phyloP scores from a whole-genome alignment of 2,329 filamentous ascomycete species.

The Penicillium sp. region DNA sequence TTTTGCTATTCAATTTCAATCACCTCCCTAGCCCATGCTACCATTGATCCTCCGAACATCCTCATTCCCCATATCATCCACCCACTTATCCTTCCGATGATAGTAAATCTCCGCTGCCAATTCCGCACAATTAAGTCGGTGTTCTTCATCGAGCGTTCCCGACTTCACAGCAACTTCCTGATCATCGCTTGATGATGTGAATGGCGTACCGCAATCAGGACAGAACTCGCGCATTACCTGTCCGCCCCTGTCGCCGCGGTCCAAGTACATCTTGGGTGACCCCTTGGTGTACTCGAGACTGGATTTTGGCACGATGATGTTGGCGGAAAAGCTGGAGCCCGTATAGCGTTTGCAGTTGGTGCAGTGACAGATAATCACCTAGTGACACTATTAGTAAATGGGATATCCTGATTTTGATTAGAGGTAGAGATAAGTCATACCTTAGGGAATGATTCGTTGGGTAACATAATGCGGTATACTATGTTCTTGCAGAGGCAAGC shows the following conservation, averaged over 20 bases:
- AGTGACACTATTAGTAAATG: not conserved
- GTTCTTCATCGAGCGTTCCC: not conserved
- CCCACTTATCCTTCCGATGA: not conserved
- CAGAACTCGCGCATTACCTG: not conserved
- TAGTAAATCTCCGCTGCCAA: not conserved
- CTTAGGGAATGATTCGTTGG: not conserved
- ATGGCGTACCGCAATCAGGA: not conserved
- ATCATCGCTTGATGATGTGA: not conserved
- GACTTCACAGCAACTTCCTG: not conserved
- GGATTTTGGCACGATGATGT: not conserved
- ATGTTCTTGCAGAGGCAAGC: not conserved
- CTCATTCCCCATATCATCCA: not conserved
- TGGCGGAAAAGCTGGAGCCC: not conserved
- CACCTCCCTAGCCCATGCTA: not conserved
- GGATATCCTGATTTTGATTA: not conserved
- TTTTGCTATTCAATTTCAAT: no score
- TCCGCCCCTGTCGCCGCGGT: not conserved
- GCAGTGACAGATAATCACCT: not conserved
- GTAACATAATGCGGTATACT: not conserved
- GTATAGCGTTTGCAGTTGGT: not conserved
- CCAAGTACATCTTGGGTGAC: not conserved
- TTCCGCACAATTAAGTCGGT: not conserved
- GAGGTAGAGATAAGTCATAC: not conserved
- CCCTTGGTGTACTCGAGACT: not conserved
- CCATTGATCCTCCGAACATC: not conserved